Evolutionary conservation across 257 asterid species (phyloP), one percentile per base, ranked within the genome.

Genomic region (Cynanchum wilfordii): DNA sequence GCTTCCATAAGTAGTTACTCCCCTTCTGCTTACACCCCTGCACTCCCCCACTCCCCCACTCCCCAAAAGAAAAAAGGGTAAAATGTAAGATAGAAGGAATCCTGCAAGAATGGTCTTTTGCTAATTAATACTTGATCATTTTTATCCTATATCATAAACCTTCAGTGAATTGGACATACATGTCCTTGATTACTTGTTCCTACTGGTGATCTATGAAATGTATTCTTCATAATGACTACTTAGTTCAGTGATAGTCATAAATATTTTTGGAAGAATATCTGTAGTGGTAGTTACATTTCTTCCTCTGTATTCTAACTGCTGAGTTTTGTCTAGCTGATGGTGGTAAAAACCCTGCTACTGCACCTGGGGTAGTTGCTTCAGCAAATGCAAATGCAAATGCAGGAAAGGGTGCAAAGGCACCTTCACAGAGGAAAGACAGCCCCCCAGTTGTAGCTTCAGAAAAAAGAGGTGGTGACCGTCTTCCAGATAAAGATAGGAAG

Each of bases 401-500:
- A 12, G 86, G 79, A 74, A 91, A 88, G 85, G 68, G 85, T 71
- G 77, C 75, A 29, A 94, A 94, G 84, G 82, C 81, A 29, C 69
- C 76, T 73, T 71, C 82, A 76, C 91, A 84, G 73, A 89, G 78
- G 85, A 93, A 89, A 82, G 96, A 93, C 38, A 88, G 71, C 77
- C 63, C 97, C 65, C 75, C 89, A 4, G 86, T 84, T 83, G 82
- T 82, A 51, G 81, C 88, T 74, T 55, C 88, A 75, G 97, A 93
- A 75, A 91, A 82, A 79, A 93, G 80, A 78, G 75, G 84, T 30
- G 79, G 78, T 69, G 97, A 87, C 69, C 96, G 86, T 59, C 86
- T 80, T 52, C 73, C 86, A 57, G 98, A 94, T 76, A 94, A 94
- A 87, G 97, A 94, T 78, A 87, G 95, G 85, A 94, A 94, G 85